These are phyloP conservation scores for Rhododendron ferrugineum DNA, from an alignment of 148 eudicot species.

Conservation along the genomic window DNA sequence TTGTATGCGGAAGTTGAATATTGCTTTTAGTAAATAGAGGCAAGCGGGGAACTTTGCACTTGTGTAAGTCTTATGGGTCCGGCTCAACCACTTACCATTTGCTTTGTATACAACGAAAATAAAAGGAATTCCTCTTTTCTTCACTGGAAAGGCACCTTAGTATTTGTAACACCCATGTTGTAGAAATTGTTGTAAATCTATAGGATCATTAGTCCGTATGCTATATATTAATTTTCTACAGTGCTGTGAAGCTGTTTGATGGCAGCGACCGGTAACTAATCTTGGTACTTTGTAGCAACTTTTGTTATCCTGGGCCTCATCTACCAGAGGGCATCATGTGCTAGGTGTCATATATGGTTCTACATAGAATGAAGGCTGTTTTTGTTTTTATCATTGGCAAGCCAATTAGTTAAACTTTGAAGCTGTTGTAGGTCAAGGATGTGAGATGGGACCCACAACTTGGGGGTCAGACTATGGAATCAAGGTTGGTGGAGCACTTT, in stretches of 20 bases:
- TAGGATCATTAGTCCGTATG: neutral
- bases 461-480: constrained; percentile 92
- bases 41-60: neutral
- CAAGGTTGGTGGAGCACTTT: constrained; percentile 83
- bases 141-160: neutral
- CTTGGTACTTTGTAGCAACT: neutral
- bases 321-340: neutral
- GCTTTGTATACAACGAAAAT: neutral
- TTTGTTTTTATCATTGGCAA: neutral
- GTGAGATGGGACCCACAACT: constrained; percentile 91
- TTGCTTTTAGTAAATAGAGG: neutral
- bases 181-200: too few species aligned
- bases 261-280: neutral
- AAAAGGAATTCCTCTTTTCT: neutral
- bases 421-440: constrained; percentile 66
- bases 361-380: neutral
- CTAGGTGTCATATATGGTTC: neutral
- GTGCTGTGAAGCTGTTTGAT: neutral
- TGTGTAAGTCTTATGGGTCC: neutral
- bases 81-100: neutral
- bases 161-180: neutral
- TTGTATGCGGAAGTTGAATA: neutral
- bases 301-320: neutral
- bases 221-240: neutral
- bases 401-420: constrained; percentile 1